phyloP scores from a whole-genome alignment of 805 yeast species.

The Clavispora santaluciae region DNA sequence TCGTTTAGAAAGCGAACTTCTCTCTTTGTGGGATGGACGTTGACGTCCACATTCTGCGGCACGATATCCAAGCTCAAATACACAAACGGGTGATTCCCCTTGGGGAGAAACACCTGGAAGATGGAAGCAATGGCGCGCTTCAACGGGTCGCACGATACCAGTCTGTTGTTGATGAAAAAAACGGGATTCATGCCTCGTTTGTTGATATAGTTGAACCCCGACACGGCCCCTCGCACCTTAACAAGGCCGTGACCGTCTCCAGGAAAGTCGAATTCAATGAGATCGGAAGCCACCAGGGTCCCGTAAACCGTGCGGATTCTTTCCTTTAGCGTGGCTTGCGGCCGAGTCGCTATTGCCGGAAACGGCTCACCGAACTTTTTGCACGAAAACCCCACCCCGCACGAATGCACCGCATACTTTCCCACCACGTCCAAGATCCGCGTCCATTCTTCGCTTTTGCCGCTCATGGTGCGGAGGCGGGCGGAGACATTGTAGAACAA shows the following conservation, averaged over 20 bases:
- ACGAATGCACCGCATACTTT: slow-evolving; percentile 73
- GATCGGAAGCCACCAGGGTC: slow-evolving; percentile 56
- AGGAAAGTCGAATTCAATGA: slow-evolving; percentile 44
- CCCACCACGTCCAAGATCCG: slow-evolving; percentile 80
- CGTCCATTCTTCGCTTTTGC: slow-evolving; percentile 68
- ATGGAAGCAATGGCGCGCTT: slow-evolving; percentile 60
- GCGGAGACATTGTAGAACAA: slow-evolving; percentile 85
- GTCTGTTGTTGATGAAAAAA: slow-evolving; percentile 79
- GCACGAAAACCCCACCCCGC: slow-evolving; percentile 68
- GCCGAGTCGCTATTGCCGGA: slow-evolving; percentile 57
- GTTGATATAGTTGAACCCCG: slow-evolving; percentile 66
- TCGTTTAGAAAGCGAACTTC: slow-evolving; percentile 85
- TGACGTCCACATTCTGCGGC: slow-evolving; percentile 79
- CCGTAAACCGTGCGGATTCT: slow-evolving; percentile 76
- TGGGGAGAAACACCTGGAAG: slow-evolving; percentile 67
- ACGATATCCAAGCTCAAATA: slow-evolving; percentile 65
- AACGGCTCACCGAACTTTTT: slow-evolving; percentile 75
- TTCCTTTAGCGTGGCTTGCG: slow-evolving; percentile 49
- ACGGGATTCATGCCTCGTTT: slow-evolving; percentile 65
- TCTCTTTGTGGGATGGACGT: slow-evolving; percentile 92
- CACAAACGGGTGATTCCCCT: slow-evolving; percentile 69
- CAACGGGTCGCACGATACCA: slow-evolving; percentile 79
- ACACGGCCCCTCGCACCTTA: slow-evolving; percentile 53
- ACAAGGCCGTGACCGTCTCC: slow-evolving; percentile 43
- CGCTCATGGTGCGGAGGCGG: slow-evolving; percentile 59